Evolutionary conservation across 495 filamentous ascomycete genomes (phyloP), one percentile per base, ranked within the genome.

Genomic region (Paragyromitra xinjiangensis): DNA sequence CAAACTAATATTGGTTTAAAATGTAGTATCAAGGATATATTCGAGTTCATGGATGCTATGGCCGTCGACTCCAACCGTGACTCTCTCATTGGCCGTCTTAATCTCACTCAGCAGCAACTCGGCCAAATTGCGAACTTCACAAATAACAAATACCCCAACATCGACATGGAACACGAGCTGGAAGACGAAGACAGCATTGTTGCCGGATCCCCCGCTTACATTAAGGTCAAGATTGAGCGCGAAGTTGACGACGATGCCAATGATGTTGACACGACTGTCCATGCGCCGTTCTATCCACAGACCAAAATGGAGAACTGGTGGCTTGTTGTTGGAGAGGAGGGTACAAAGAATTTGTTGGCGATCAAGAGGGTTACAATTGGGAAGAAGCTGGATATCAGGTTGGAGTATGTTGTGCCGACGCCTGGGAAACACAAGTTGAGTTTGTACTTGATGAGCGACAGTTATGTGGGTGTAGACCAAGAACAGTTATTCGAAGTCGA

Each of bases 11-110:
- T 61, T 29, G 16, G 37, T 76, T 73, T 29, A 34, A 45, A 51
- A 73, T 83, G 72, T 79, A 90, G 89, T 63, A 92, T 98, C 85
- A 92, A 92, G 67, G 94, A 98, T 82, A 92, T 99, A 75, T 93
- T 95, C 78, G 94, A 98, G 81, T 98, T 99, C 84, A 98, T 98
- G 93, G 95, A 98, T 44, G 91, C 93, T 55, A 99, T 99, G 95
- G 93, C 95, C 4, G 89, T 91, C 1, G 94, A 97, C 84, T 84
- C 91, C 50, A 87, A 95, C 64, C 95, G 96, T 83, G 85, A 86
- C 3, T 85, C 86, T 22, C 86, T 98, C 29, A 88, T 98, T 73
- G 91, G 92, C 84, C 87, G 88, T 16, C 87, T 98, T 16, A 90
- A 90, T 7, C 88, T 99, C 48, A 90, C 91, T 73, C 92, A 94